These are phyloP conservation scores for Aspergillus jensenii DNA, from an alignment of 2,329 filamentous ascomycete genomes.

Conservation along the genomic window DNA sequence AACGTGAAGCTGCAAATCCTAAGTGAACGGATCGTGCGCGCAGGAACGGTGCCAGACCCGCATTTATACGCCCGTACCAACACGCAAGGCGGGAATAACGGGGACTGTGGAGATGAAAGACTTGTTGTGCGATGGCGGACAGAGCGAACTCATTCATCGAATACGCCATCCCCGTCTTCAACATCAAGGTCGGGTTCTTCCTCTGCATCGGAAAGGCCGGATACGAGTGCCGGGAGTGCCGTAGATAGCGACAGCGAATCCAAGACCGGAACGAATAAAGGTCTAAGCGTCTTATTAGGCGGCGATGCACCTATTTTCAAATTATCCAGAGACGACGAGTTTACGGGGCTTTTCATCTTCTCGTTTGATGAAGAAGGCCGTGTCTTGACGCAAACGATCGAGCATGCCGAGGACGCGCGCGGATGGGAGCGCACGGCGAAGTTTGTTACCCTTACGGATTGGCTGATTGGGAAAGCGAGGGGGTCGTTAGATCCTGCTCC, in stretches of 20 bases:
- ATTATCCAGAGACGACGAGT: constrained; percentile 67
- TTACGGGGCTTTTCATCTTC: constrained; percentile 90
- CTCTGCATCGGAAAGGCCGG: constrained; percentile 1
- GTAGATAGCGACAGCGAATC: not conserved
- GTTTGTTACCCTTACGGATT: constrained; percentile 90
- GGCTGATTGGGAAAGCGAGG: constrained; percentile 79
- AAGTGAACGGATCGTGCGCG: constrained; percentile 82
- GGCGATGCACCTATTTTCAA: constrained; percentile 52
- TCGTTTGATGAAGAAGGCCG: constrained; percentile 88
- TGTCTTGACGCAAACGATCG: constrained; percentile 85
- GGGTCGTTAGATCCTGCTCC: constrained; percentile 37
- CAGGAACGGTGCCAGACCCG: constrained; percentile 37
- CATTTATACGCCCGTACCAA: constrained; percentile 25
- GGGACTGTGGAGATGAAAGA: constrained; percentile 60
- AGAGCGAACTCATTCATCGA: constrained; percentile 27
- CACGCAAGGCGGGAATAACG: constrained; percentile 31
- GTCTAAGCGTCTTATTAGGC: constrained; percentile 49
- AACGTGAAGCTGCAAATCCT: constrained; percentile 86
- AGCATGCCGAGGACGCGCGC: constrained; percentile 81
- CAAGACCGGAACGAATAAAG: constrained; percentile 37
- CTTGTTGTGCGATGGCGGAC: constrained; percentile 91
- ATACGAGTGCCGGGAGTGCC: constrained; percentile 17
- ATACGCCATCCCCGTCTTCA: not conserved
- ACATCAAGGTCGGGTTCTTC: not conserved
- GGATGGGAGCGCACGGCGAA: constrained; percentile 82